Conservation (phyloP, 148 eudicot genomes). For the Silene conica region DNA sequence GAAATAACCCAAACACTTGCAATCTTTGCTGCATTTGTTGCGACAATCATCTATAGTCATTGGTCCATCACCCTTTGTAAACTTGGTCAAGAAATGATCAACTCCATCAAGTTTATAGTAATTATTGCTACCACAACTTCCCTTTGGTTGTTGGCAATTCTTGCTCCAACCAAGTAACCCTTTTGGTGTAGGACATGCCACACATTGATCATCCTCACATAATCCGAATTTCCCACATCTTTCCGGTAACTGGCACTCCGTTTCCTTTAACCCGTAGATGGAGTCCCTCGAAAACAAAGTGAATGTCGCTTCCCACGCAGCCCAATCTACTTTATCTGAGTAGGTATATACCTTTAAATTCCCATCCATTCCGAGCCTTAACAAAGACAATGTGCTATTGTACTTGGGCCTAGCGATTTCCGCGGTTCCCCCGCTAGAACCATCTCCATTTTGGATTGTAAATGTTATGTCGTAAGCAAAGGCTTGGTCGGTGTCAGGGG, state of each 20-base stretch:
- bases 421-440: conserved; percentile 5
- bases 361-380: conserved; percentile 48
- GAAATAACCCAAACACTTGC: conserved; percentile 64
- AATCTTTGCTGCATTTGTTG: conserved; percentile 48
- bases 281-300: conserved; percentile 31
- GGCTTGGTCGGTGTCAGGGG: conserved; percentile 20
- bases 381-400: conserved; percentile 42
- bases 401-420: conserved; percentile 32
- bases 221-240: conserved; percentile 50
- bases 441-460: conserved; percentile 17
- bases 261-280: conserved; percentile 20
- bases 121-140: conserved; percentile 23
- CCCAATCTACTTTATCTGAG: conserved; percentile 28
- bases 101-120: conserved; percentile 55
- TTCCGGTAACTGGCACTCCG: conserved; percentile 48
- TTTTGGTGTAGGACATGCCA: conserved; percentile 51
- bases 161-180: conserved; percentile 59
- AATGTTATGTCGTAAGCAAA: conserved; percentile 28
- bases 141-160: conserved; percentile 34
- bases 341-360: conserved; percentile 37
- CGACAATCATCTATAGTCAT: conserved; percentile 33
- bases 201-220: conserved; percentile 57
- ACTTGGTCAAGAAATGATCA: conserved; percentile 47
- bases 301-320: conserved; percentile 47
- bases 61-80: conserved; percentile 43